Percentiles rank a stretch among this genome's conserved stretches.
Conservation (phyloP, 257 asterid species). For the Paulownia fortunei region DNA sequence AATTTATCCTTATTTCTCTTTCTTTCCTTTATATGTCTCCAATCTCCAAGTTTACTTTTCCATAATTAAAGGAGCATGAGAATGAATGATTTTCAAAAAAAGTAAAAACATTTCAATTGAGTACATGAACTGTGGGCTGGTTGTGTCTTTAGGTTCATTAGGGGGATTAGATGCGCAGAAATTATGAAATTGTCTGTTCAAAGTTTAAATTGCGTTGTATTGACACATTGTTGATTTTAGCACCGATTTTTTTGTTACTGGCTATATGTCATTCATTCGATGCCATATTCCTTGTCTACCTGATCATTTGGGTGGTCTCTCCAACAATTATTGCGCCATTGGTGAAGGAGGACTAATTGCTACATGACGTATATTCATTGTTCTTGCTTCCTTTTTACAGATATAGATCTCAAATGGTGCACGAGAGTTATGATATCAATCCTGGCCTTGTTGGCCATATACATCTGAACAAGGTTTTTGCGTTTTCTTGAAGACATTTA, state of each 20-base stretch:
- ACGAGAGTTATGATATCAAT: conserved; percentile 49
- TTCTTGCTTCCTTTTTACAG: conserved; percentile 49
- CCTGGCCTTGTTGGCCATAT: conserved; percentile 88
- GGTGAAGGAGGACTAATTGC: conserved; percentile 1
- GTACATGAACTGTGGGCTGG: conserved; percentile 12
- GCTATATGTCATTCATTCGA: background rate
- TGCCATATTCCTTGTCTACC: conserved; percentile 10
- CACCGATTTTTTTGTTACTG: background rate
- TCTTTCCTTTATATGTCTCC: background rate
- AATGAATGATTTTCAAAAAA: background rate
- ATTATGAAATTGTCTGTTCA: background rate
- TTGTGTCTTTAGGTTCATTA: background rate
- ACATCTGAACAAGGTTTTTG: conserved; percentile 80
- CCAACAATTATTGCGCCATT: background rate
- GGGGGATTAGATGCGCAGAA: conserved; percentile 4
- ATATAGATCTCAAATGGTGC: conserved; percentile 52
- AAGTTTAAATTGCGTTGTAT: background rate
- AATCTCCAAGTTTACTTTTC: background rate
- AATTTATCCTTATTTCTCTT: background rate
- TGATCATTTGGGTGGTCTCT: conserved; percentile 11
- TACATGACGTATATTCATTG: conserved; percentile 16
- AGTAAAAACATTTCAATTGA: background rate
- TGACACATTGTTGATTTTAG: background rate
- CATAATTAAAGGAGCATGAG: background rate
- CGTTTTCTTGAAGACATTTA: conserved; percentile 27